Base-by-base conservation (phyloP, 441 rosid genomes). In the Hypseocharis bilobata region DNA sequence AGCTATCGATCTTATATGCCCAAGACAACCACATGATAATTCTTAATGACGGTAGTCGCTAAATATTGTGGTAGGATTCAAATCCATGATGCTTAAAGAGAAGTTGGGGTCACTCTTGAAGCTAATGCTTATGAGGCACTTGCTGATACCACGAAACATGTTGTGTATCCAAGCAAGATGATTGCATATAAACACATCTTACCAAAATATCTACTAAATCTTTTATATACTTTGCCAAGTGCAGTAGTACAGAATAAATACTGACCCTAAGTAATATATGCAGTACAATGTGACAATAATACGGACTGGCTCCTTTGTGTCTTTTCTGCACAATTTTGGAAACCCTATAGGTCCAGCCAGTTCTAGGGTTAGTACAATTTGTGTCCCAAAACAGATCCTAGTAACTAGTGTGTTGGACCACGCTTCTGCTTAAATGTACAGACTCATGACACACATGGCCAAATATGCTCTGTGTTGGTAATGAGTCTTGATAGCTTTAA, bases 341-440 rank as follows among this genome's bases (percentile, higher is more conserved):
- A 62, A 47, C 56, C 51, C 27, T 51, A 56, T 19, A 25, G 60
- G n/a, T 56, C 60, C 60, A 56, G 10, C 29, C 60, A 26, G 14
- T 56, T 23, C 60, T 44, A 56, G 14, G 36, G 7, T 56, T 34
- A 55, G 36, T 27, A 56, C 29, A 56, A 56, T 22, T 22, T 22
- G 57, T 52, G 30, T 54, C 57, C 57, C 22, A 52, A 22, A 8
- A 22, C 22, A 19, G 13, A 52, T 52, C 57, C 28, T 52, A 23
- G 57, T 52, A 52, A 52, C 28, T 52, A 52, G n/a, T 20, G 14
- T 52, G 13, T 25, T 54, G 59, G 57, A 52, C 57, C 28, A 52
- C 25, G 4, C 57, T 28, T 6, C 11, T 3, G 8, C 60, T 56
- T 14, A 4, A 56, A 56, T 4, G 60, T 28, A 56, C 60, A 56